Evolutionary conservation across 78 protist species (phyloP).

Genomic region (Dictyostelium firmibasis): DNA sequence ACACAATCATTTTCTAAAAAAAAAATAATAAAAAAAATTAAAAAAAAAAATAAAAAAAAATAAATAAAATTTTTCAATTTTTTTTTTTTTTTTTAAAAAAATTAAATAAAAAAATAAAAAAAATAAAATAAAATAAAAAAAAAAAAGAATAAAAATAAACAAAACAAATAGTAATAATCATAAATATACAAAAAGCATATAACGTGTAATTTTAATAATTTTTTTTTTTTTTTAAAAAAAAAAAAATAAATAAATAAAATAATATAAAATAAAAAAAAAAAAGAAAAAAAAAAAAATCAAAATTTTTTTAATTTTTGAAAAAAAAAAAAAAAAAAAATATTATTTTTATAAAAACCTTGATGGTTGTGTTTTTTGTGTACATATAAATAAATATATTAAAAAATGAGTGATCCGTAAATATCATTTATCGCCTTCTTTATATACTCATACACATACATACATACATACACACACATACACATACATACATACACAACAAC

Average conservation of each 20-base stretch:
- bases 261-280: not conserved
- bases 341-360: not conserved
- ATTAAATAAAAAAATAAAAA: too few species aligned
- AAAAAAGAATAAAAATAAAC: not conserved
- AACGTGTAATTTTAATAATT: too few species aligned
- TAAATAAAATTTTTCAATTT: too few species aligned
- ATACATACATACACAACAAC: too few species aligned
- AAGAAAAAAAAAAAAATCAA: not conserved
- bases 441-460: not conserved
- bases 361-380: not conserved
- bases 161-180: not conserved
- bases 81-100: too few species aligned
- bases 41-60: too few species aligned
- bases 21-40: too few species aligned
- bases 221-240: too few species aligned
- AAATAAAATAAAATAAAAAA: too few species aligned
- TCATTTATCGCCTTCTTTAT: not conserved
- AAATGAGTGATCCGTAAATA: conserved; percentile 16
- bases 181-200: not conserved
- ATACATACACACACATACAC: not conserved
- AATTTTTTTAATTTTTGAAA: not conserved
- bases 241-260: not conserved
- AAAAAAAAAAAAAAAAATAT: not conserved
- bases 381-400: not conserved
- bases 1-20: too few species aligned